Percentiles rank a stretch among this genome's conserved stretches.
These are phyloP conservation scores for Diaporthe nobilis DNA, from an alignment of 2,329 filamentous ascomycete species.

Conservation along the genomic window DNA sequence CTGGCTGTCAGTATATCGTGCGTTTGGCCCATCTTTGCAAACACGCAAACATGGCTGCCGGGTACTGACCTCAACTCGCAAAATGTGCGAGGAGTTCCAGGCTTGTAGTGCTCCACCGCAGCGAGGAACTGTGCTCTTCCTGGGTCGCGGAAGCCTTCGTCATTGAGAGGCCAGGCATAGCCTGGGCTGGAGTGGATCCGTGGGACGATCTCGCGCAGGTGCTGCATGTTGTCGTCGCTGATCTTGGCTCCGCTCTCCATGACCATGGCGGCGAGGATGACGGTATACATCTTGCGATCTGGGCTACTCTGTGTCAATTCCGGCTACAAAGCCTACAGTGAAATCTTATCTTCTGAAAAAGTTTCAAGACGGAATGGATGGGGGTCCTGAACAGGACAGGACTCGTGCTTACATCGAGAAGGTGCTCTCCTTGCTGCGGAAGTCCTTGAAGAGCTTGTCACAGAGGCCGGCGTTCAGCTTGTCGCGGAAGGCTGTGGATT, in stretches of 20 bases:
- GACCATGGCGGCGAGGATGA: slow-evolving; percentile 45
- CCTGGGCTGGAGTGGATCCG: slow-evolving; percentile 33
- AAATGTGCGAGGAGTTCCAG: background rate
- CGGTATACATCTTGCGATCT: slow-evolving; percentile 31
- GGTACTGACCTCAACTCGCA: background rate
- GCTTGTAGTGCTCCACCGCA: background rate
- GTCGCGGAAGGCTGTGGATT: slow-evolving; percentile 1
- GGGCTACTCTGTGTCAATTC: background rate
- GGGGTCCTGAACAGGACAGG: too few species aligned
- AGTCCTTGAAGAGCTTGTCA: slow-evolving; percentile 31
- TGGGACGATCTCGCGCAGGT: slow-evolving; percentile 42
- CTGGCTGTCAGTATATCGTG: background rate
- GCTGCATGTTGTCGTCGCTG: slow-evolving; percentile 41
- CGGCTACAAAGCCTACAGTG: too few species aligned
- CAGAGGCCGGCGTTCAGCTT: slow-evolving; percentile 37
- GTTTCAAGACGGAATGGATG: too few species aligned
- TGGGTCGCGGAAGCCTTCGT: background rate
- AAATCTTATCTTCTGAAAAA: too few species aligned
- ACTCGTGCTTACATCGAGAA: slow-evolving; percentile 35
- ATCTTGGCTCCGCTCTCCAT: slow-evolving; percentile 47
- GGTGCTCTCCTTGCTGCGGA: slow-evolving; percentile 46
- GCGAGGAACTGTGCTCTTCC: slow-evolving; percentile 10
- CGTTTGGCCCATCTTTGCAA: background rate
- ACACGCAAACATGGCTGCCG: background rate
- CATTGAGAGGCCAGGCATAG: background rate